Base-by-base conservation (phyloP, 148 eudicot genomes). In the Vaccinium corymbosum region DNA sequence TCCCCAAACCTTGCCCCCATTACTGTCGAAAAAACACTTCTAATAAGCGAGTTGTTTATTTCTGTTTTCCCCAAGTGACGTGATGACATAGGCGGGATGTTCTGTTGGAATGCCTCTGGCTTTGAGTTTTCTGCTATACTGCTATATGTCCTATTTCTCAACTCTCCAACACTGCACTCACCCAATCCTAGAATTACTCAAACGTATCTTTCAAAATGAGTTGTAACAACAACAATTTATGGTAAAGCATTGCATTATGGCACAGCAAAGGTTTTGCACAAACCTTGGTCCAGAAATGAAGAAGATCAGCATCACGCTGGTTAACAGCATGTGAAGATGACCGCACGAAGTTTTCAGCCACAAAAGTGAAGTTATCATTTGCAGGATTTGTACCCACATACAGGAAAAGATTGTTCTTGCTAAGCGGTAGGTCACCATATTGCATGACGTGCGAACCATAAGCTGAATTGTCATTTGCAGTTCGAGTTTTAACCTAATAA, bases 261-360 rank as follows among this genome's bases (percentile, higher is more conserved):
- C 2, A 32, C 51, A 82, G 20, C 55, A 53, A 50, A 72, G 4
- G 35, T 68, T 68, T 78, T 78, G 70, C 29, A 83, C 89, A 84
- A 72, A 97, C 99, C 99, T 97, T 97, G 80, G 92, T 89, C 99
- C 99, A 97, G 84, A 97, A 97, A 88, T 97, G 98, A 73, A 97
- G 70, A 80, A 97, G 94, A 90, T 97, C 99, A 51, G 99, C 99
- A 92, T 97, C 99, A 51, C 98, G 97, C 89, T 97, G 99, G 88
- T 97, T 97, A 78, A 92, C 92, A 84, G 98, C 92, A 85, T 85
- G 48, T 61, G 92, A 89, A 76, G 93, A 75, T 75, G 89, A 90
- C 27, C 71, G 84, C 84, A 92, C 81, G 71, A 92, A 83, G 89
- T 97, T 97, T 15, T 86, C 89, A 80, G 86, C 90, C 55, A 83